Evolutionary conservation across 2,329 filamentous ascomycete species (phyloP).

Genomic region (Verticillium isaacii): DNA sequence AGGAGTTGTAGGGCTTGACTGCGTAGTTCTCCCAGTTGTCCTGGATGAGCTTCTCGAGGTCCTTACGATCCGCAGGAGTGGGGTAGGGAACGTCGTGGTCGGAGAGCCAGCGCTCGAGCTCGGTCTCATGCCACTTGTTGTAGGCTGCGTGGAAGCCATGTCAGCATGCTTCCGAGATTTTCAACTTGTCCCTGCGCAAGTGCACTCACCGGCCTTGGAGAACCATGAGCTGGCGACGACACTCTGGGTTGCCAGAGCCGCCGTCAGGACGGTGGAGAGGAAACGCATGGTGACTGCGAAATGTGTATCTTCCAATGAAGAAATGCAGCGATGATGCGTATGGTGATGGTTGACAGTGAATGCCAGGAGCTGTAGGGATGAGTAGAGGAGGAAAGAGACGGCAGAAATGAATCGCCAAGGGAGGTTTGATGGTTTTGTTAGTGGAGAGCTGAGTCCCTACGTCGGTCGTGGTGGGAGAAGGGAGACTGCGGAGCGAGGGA

Average conservation of each 20-base stretch:
- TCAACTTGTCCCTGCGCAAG: background rate
- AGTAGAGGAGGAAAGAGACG: constrained; percentile 5
- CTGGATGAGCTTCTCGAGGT: constrained; percentile 86
- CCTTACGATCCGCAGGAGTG: constrained; percentile 84
- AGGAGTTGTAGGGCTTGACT: constrained; percentile 68
- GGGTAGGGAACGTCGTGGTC: constrained; percentile 91
- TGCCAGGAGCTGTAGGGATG: constrained; percentile 2
- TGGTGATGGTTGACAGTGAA: constrained; percentile 15
- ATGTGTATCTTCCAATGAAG: constrained; percentile 6
- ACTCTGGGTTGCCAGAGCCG: constrained; percentile 67
- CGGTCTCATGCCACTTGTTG: constrained; percentile 98
- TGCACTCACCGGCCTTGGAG: constrained; percentile 68
- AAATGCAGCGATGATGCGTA: constrained; percentile 6
- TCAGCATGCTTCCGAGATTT: constrained; percentile 3
- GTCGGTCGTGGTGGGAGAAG: background rate
- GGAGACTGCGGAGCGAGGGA: background rate
- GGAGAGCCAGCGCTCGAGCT: constrained; percentile 93
- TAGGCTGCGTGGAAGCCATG: constrained; percentile 57
- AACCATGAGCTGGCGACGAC: constrained; percentile 79
- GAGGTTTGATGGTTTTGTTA: constrained; percentile 12
- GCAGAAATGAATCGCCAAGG: constrained; percentile 4
- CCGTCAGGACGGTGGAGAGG: constrained; percentile 62
- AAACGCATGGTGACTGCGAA: constrained; percentile 64
- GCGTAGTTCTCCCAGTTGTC: constrained; percentile 82
- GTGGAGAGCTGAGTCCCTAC: background rate